These are phyloP conservation scores for Verticillium albo-atrum DNA, from an alignment of 2,329 filamentous ascomycete genomes.

Conservation along the genomic window DNA sequence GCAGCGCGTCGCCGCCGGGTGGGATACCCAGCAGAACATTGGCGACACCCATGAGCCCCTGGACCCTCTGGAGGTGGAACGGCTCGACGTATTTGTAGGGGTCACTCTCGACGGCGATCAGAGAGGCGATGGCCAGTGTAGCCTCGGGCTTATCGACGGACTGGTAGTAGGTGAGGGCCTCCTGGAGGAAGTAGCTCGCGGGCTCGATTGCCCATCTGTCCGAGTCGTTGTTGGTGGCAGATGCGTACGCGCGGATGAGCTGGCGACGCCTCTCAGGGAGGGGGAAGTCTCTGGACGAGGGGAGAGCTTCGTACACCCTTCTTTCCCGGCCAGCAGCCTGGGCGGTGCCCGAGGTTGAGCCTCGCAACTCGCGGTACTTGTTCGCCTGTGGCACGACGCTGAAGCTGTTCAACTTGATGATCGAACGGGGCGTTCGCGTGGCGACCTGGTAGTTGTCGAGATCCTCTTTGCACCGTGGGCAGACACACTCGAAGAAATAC, in stretches of 20 bases:
- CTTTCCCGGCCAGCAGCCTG: neutral
- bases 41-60: conserved; percentile 45
- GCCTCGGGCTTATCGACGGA: conserved; percentile 33
- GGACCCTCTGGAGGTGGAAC: conserved; percentile 45
- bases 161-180: conserved; percentile 39
- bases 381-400: conserved; percentile 39
- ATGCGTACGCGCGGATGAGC: neutral
- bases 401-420: conserved; percentile 36
- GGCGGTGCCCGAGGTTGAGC: neutral
- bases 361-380: neutral
- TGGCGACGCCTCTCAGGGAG: conserved; percentile 1
- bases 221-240: conserved; percentile 11
- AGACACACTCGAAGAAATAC: conserved; percentile 51
- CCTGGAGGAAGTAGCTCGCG: conserved; percentile 37
- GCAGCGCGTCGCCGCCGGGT: conserved; percentile 27
- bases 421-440: conserved; percentile 26
- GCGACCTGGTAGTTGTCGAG: conserved; percentile 51
- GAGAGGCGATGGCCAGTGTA: conserved; percentile 41
- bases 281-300: conserved; percentile 20
- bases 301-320: conserved; percentile 14
- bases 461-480: conserved; percentile 43
- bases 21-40: conserved; percentile 48
- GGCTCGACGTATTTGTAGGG: conserved; percentile 45
- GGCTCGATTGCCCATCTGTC: conserved; percentile 46
- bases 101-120: conserved; percentile 42